phyloP scores from a whole-genome alignment of 495 filamentous ascomycete species.

The Immersiella caudata region DNA sequence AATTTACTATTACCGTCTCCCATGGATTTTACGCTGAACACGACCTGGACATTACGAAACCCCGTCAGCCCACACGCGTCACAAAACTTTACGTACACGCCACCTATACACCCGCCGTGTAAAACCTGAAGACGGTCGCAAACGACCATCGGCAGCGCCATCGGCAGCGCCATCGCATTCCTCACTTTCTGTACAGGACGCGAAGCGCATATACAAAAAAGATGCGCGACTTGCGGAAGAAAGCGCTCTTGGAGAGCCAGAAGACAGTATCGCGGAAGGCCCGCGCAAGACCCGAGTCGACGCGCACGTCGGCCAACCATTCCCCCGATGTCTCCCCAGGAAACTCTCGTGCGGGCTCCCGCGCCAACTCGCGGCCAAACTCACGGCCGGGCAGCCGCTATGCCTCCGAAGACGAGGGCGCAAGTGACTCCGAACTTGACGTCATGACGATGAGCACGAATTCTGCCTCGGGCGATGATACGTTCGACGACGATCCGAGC shows the following conservation, averaged over 20 bases:
- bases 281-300: slow-evolving; percentile 68
- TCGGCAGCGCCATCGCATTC: not conserved
- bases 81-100: slow-evolving; percentile 23
- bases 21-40: slow-evolving; percentile 32
- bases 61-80: slow-evolving; percentile 2
- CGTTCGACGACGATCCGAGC: slow-evolving; percentile 48
- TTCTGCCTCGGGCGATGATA: slow-evolving; percentile 49
- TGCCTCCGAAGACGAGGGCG: slow-evolving; percentile 80
- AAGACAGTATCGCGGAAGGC: slow-evolving; percentile 95
- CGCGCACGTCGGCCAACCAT: slow-evolving; percentile 53
- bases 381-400: slow-evolving; percentile 67
- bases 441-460: slow-evolving; percentile 40
- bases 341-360: slow-evolving; percentile 26
- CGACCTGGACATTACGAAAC: not conserved
- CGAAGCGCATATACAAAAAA: slow-evolving; percentile 21
- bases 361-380: slow-evolving; percentile 29
- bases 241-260: slow-evolving; percentile 75
- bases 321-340: slow-evolving; percentile 37
- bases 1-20: slow-evolving; percentile 5
- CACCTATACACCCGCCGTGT: slow-evolving; percentile 25
- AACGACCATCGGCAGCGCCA: not conserved
- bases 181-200: not conserved
- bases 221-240: slow-evolving; percentile 81
- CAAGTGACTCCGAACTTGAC: slow-evolving; percentile 49
- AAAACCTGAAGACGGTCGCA: slow-evolving; percentile 1